phyloP scores from a whole-genome alignment of 306 rosid genomes.

The Rosa persica region DNA sequence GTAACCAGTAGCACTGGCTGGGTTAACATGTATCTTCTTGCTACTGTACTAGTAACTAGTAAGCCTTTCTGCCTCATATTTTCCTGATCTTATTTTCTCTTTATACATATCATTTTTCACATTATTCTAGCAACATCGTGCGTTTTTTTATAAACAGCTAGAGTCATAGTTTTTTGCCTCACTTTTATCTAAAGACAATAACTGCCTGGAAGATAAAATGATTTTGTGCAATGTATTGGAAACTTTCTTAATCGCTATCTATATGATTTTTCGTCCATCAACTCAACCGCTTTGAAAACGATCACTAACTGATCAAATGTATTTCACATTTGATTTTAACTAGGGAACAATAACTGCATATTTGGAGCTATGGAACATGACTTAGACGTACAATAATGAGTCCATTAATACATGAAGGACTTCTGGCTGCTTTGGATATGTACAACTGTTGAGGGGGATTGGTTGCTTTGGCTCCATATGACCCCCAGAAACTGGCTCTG shows the following conservation, averaged over 20 bases:
- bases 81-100: not conserved
- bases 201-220: too few species aligned
- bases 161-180: too few species aligned
- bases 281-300: too few species aligned
- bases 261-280: too few species aligned
- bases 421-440: not conserved
- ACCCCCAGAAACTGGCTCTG: not conserved
- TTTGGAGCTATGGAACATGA: not conserved
- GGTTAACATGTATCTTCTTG: constrained; percentile 6
- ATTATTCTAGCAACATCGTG: too few species aligned
- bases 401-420: not conserved
- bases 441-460: not conserved
- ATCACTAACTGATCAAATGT: too few species aligned
- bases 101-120: too few species aligned
- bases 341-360: not conserved
- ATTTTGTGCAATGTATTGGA: too few species aligned
- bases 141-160: too few species aligned
- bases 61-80: not conserved
- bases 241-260: too few species aligned
- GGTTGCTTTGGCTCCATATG: not conserved
- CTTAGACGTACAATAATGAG: not conserved
- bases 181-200: too few species aligned
- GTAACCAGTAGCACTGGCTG: not conserved
- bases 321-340: not conserved
- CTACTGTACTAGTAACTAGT: not conserved